These are phyloP conservation scores for Syncephalastrum monosporum DNA, from an alignment of 371 early-diverging fungal species.

Conservation along the genomic window DNA sequence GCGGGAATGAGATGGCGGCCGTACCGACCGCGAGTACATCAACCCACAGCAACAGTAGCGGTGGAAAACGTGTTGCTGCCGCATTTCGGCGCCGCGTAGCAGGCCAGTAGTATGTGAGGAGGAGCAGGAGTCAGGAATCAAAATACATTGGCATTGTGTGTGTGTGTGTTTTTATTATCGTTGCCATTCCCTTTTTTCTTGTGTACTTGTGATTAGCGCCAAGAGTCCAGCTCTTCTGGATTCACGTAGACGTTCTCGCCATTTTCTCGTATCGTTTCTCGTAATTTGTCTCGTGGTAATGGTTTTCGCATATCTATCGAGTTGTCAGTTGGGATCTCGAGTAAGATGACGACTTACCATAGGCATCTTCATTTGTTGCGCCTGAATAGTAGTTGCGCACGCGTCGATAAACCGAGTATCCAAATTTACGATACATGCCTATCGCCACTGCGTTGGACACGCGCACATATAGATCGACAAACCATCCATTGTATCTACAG, in stretches of 20 bases:
- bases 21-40: slow-evolving; percentile 1
- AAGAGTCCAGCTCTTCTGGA: slow-evolving; percentile 58
- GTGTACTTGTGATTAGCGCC: slow-evolving; percentile 27
- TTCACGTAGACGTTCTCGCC: slow-evolving; percentile 59
- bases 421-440: slow-evolving; percentile 92
- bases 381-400: slow-evolving; percentile 91
- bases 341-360: slow-evolving; percentile 57
- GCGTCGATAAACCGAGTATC: slow-evolving; percentile 90
- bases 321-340: background rate
- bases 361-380: slow-evolving; percentile 71
- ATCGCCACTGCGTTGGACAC: slow-evolving; percentile 95
- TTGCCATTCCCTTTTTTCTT: background rate
- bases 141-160: background rate
- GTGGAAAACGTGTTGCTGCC: slow-evolving; percentile 13
- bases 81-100: slow-evolving; percentile 16
- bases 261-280: slow-evolving; percentile 63
- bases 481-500: slow-evolving; percentile 78
- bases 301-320: slow-evolving; percentile 87
- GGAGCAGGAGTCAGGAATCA: no score
- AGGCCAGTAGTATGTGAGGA: no score
- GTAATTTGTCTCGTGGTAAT: slow-evolving; percentile 71
- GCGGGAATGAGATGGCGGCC: background rate
- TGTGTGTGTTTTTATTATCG: background rate
- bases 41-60: slow-evolving; percentile 1
- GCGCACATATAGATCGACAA: slow-evolving; percentile 98